phyloP scores from a whole-genome alignment of 2,329 filamentous ascomycete genomes.

The Botrytis galanthina region DNA sequence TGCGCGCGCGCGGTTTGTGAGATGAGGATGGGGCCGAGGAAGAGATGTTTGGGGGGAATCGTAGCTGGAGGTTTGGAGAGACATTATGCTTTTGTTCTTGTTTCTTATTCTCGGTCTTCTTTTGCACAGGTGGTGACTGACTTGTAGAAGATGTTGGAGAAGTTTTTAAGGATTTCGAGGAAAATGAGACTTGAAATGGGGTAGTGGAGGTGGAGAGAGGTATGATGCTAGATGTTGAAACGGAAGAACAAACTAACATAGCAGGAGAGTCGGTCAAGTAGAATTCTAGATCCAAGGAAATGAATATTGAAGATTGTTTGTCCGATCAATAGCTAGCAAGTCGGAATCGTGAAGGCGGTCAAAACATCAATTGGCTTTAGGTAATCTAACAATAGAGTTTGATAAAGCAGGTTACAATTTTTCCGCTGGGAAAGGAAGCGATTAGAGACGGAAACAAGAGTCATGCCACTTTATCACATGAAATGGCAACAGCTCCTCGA shows the following conservation, averaged over 20 bases:
- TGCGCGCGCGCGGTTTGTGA: background rate
- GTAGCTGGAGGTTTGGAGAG: slow-evolving; percentile 13
- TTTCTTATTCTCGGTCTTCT: background rate
- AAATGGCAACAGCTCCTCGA: background rate
- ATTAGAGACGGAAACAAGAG: background rate
- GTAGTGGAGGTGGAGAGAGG: background rate
- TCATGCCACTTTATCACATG: background rate
- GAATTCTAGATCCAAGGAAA: background rate
- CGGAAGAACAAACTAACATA: background rate
- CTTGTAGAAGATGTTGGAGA: background rate
- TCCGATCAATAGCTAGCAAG: background rate
- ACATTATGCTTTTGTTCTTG: slow-evolving; percentile 4
- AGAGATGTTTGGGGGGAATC: background rate
- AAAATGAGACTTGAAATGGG: background rate
- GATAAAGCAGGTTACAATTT: background rate
- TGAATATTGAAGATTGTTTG: background rate
- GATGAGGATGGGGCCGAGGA: background rate
- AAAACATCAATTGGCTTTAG: slow-evolving; percentile 1
- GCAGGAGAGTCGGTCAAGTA: background rate
- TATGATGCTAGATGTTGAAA: background rate
- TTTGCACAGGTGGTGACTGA: background rate
- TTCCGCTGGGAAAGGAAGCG: background rate
- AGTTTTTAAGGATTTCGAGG: background rate
- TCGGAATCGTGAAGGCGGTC: background rate
- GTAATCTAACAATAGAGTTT: background rate